These are phyloP conservation scores for Mikania micrantha DNA, from an alignment of 129 eudicot genomes.

Conservation along the genomic window DNA sequence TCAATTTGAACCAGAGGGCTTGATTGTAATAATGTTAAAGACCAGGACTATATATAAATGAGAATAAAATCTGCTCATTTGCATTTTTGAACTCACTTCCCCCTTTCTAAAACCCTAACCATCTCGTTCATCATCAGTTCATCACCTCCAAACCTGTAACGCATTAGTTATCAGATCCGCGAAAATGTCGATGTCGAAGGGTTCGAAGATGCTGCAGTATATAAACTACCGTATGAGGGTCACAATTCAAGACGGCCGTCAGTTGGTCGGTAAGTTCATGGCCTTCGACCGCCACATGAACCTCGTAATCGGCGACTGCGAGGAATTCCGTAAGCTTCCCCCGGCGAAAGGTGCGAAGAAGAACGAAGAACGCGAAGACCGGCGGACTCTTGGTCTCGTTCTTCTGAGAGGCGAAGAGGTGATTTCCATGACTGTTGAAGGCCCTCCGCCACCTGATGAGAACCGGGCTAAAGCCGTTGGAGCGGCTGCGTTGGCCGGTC, in stretches of 20 bases:
- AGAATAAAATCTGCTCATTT: neutral
- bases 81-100: neutral
- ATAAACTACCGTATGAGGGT: constrained; percentile 91
- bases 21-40: neutral
- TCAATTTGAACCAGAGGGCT: neutral
- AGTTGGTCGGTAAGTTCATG: constrained; percentile 91
- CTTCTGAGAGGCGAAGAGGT: constrained; percentile 88
- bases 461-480: constrained; percentile 53
- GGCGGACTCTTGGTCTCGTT: constrained; percentile 86
- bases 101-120: constrained; percentile 35
- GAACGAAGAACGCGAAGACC: constrained; percentile 72
- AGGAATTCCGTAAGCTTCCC: constrained; percentile 84
- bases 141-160: neutral
- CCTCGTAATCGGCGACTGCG: constrained; percentile 96
- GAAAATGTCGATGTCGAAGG: constrained; percentile 93
- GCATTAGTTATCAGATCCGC: constrained; percentile 11
- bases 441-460: constrained; percentile 97
- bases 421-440: constrained; percentile 90
- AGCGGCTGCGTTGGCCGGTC: constrained; percentile 58
- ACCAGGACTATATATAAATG: neutral
- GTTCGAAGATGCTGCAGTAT: constrained; percentile 89
- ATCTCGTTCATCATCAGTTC: neutral
- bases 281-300: constrained; percentile 99
- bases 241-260: constrained; percentile 93
- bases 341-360: constrained; percentile 61